Percentiles rank a stretch among this genome's conserved stretches.
phyloP scores from a whole-genome alignment of 2,329 filamentous ascomycete species.

The Sporothrix brunneoviolacea region DNA sequence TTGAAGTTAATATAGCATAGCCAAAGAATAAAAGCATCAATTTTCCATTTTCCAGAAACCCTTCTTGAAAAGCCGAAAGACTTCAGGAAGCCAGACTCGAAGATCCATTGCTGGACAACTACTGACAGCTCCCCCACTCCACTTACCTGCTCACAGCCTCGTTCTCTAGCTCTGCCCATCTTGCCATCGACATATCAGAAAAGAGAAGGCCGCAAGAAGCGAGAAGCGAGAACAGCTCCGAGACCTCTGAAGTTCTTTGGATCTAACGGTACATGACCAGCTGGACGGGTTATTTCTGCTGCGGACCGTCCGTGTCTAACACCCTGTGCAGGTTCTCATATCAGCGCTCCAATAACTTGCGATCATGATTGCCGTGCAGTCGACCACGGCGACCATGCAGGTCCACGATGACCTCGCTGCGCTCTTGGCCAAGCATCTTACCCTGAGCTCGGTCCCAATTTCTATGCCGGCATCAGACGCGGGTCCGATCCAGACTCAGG shows the following conservation, averaged over 20 bases:
- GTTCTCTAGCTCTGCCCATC: no score
- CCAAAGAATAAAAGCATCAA: constrained; percentile 15
- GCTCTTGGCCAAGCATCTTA: constrained; percentile 72
- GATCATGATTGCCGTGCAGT: constrained; percentile 16
- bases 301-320: not conserved
- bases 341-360: not conserved
- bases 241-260: no score
- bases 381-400: constrained; percentile 38
- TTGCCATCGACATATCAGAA: no score
- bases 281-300: no score
- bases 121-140: not conserved
- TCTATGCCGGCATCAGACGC: constrained; percentile 25
- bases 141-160: no score
- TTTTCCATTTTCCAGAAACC: not conserved
- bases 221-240: no score
- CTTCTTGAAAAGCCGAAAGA: not conserved
- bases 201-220: no score
- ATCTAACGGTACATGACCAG: no score
- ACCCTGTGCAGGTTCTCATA: not conserved
- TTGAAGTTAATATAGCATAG: constrained; percentile 15
- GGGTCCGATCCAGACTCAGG: not conserved
- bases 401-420: constrained; percentile 75
- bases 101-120: no score
- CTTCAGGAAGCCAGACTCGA: not conserved
- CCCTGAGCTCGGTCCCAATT: constrained; percentile 45